Percentiles rank a stretch among this genome's conserved stretches.
Conservation (phyloP, 352 stramenopile genomes). For the Phytophthora macrochlamydospora region DNA sequence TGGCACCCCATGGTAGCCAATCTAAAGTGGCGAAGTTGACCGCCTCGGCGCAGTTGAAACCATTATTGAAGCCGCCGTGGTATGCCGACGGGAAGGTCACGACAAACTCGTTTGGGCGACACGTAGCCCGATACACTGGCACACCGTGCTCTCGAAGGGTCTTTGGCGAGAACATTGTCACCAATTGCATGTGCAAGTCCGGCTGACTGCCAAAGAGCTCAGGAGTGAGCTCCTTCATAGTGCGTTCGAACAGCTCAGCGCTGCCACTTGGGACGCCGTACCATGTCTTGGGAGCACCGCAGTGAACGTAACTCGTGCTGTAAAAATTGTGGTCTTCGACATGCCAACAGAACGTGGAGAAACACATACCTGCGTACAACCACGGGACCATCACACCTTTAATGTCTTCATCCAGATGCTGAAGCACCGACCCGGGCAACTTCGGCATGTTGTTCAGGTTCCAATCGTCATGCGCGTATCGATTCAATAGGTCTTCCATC, state of each 20-base stretch:
- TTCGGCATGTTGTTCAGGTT: conserved; percentile 99
- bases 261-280: conserved; percentile 95
- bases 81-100: conserved; percentile 99
- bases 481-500: conserved; percentile 62
- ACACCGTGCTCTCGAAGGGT: conserved; percentile 86
- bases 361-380: conserved; percentile 99
- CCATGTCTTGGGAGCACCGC: conserved; percentile 97
- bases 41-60: conserved; percentile 93
- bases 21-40: conserved; percentile 92
- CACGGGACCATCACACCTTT: conserved; percentile 99
- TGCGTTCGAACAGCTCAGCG: conserved; percentile 91
- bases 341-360: conserved; percentile 99
- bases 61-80: conserved; percentile 98
- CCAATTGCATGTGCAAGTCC: conserved; percentile 94
- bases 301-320: conserved; percentile 99
- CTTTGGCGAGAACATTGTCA: conserved; percentile 86
- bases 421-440: conserved; percentile 92
- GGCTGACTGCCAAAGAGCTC: conserved; percentile 95
- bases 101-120: conserved; percentile 97
- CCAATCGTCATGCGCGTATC: conserved; percentile 91
- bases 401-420: conserved; percentile 96
- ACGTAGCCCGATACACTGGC: conserved; percentile 93
- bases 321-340: conserved; percentile 99
- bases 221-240: conserved; percentile 92
- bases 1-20: conserved; percentile 86